Evolutionary conservation across 306 rosid species (phyloP).

Genomic region (Canavalia ensiformis): DNA sequence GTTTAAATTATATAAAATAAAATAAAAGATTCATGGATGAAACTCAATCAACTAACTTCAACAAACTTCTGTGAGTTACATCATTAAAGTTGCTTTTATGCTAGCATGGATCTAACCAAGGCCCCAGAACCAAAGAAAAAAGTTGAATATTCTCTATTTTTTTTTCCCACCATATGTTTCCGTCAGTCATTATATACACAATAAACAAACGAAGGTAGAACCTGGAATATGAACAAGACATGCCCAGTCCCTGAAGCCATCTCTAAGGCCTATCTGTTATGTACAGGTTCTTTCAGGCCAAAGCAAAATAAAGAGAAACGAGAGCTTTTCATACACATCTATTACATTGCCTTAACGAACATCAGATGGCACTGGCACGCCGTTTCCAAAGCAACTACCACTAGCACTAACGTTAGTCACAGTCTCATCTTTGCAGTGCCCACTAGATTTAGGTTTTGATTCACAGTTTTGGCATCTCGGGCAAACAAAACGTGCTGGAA

Average conservation of each 20-base stretch:
- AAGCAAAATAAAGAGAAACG: conserved; percentile 34
- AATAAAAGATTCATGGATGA: too few relatives aligned
- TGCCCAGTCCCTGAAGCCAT: conserved; percentile 39
- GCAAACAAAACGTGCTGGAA: conserved; percentile 82
- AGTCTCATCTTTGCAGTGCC: conserved; percentile 65
- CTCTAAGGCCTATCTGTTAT: conserved; percentile 49
- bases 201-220: conserved; percentile 23
- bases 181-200: conserved; percentile 43
- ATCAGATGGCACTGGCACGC: conserved; percentile 58
- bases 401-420: conserved; percentile 54
- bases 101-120: too few relatives aligned
- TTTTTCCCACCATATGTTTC: conserved; percentile 25
- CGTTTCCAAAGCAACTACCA: conserved; percentile 54
- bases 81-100: too few relatives aligned
- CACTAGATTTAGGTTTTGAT: conserved; percentile 46
- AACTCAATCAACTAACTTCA: too few relatives aligned
- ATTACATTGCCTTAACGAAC: conserved; percentile 47
- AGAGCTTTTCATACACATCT: conserved; percentile 30
- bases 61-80: too few relatives aligned
- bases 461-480: conserved; percentile 63
- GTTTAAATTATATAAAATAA: too few relatives aligned
- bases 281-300: conserved; percentile 60
- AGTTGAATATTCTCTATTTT: conserved; percentile 14
- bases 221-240: conserved; percentile 47
- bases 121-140: not conserved